Evolutionary conservation across 2,329 filamentous ascomycete species (phyloP), one percentile per base, ranked within the genome.

Genomic region (Fusarium sp.): DNA sequence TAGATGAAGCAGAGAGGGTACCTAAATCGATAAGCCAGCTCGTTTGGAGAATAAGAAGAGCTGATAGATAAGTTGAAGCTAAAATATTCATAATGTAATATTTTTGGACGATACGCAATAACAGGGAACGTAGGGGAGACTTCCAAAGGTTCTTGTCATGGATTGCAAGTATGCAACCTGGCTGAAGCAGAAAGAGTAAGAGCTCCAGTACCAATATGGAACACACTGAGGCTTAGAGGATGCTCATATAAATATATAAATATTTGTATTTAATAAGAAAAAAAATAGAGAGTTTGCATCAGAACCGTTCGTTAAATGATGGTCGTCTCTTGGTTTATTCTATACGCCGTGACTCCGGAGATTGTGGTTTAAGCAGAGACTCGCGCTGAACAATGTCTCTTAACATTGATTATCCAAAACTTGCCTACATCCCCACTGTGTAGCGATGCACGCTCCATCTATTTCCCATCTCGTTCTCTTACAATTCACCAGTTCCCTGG

Each of bases 81-180:
- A 12, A n/a, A 8, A 2, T 0, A 12, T 7, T 6, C 0, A 6
- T 5, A 16, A 29, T n/a, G 6, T 1, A 3, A 29, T 6, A 6
- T 20, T 31, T 49, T 29, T 4, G n/a, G 10, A 31, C 3, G 10
- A 7, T n/a, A 31, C 0, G 2, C 2, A 51, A 31, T 17, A 31
- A 20, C 1, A 20, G 11, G 27, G 27, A 8, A 14, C 4, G 11
- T 6, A 31, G 1, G 17, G 11, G 16, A 51, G 46, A 2, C 17
- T 31, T 2, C 6, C 6, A 5, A 10, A 51, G 17, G 46, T 14
- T 12, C 46, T 12, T 20, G 10, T 3, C 4, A 7, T 11, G 46
- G 27, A 11, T 27, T 31, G 27, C 3, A 51, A 10, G 17, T 2
- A 12, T 51, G 27, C 11, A 31, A 5, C 17, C 3, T 31, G 2